Evolutionary conservation across 768 basidiomycete genomes (phyloP).

Genomic region (Rhodosporidiobolus sp.): DNA sequence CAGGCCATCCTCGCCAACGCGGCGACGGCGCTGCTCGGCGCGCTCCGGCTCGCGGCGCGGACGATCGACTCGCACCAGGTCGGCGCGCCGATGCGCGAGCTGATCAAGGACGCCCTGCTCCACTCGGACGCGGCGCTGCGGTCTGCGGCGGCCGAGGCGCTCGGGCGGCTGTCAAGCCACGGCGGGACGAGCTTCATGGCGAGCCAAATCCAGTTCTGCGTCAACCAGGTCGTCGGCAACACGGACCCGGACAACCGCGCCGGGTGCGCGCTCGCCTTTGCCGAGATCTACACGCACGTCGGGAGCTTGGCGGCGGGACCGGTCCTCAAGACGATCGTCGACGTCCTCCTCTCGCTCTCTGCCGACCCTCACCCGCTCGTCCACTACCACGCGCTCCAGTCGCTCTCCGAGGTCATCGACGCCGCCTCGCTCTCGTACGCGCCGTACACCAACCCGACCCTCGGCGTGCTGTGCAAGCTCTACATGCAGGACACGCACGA

Average conservation of each 20-base stretch:
- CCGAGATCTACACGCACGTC: slow-evolving; percentile 83
- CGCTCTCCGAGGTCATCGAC: slow-evolving; percentile 80
- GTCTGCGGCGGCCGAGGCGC: slow-evolving; percentile 74
- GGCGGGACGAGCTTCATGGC: slow-evolving; percentile 81
- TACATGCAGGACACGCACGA: slow-evolving; percentile 90
- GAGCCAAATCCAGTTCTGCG: slow-evolving; percentile 79
- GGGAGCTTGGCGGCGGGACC: slow-evolving; percentile 94
- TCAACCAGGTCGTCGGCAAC: slow-evolving; percentile 90
- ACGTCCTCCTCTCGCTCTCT: slow-evolving; percentile 87
- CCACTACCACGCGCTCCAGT: slow-evolving; percentile 86
- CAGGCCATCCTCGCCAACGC: slow-evolving; percentile 80
- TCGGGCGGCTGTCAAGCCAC: slow-evolving; percentile 79
- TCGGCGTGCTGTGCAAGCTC: slow-evolving; percentile 84
- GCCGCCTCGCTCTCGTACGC: slow-evolving; percentile 88
- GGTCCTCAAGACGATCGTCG: slow-evolving; percentile 88
- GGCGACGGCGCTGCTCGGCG: slow-evolving; percentile 66
- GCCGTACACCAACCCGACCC: slow-evolving; percentile 78
- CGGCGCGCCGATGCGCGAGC: slow-evolving; percentile 31
- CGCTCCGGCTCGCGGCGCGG: slow-evolving; percentile 54
- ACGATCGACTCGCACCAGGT: slow-evolving; percentile 45
- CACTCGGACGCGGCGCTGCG: slow-evolving; percentile 76
- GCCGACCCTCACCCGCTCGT: slow-evolving; percentile 96
- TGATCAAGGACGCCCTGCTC: slow-evolving; percentile 66
- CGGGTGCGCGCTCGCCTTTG: slow-evolving; percentile 88
- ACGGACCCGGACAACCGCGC: slow-evolving; percentile 88